A percentile compares a stretch with the other conserved stretches of the same genome.
phyloP scores from a whole-genome alignment of 768 basidiomycete species.

The Filobasidium wieringae region DNA sequence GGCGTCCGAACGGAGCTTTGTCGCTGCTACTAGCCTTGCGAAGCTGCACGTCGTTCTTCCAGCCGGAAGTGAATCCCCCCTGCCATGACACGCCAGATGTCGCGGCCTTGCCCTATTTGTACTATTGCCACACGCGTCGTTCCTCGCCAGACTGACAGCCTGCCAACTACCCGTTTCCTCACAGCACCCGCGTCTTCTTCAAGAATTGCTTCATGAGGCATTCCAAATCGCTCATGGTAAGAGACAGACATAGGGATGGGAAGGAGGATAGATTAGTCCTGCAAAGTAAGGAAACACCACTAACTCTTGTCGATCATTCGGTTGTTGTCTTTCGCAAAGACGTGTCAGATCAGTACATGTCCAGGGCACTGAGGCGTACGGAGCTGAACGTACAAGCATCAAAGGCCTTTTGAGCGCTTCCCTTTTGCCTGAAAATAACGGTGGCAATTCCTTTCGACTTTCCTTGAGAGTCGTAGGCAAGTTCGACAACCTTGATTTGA shows the following conservation, averaged over 20 bases:
- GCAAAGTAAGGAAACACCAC: constrained; percentile 42
- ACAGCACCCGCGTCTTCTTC: no score
- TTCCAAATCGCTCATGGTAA: no score
- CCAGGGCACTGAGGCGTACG: neutral
- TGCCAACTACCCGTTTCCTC: no score
- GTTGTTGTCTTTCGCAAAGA: constrained; percentile 55
- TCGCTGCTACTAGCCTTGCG: no score
- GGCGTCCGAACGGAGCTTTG: no score
- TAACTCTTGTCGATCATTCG: constrained; percentile 99
- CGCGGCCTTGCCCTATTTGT: no score
- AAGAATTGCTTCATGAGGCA: no score
- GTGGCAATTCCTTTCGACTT: constrained; percentile 83
- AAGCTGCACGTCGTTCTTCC: no score
- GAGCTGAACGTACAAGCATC: constrained; percentile 48
- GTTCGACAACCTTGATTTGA: constrained; percentile 65
- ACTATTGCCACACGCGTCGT: neutral
- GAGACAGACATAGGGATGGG: neutral
- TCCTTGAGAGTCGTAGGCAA: constrained; percentile 72
- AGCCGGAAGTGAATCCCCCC: no score
- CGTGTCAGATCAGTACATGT: neutral
- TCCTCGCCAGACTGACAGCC: neutral
- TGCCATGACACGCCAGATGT: no score
- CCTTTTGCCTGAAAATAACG: constrained; percentile 71
- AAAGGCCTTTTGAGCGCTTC: constrained; percentile 84
- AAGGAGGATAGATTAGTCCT: neutral